phyloP scores from a whole-genome alignment of 306 rosid species.

The Lathyrus sativus region DNA sequence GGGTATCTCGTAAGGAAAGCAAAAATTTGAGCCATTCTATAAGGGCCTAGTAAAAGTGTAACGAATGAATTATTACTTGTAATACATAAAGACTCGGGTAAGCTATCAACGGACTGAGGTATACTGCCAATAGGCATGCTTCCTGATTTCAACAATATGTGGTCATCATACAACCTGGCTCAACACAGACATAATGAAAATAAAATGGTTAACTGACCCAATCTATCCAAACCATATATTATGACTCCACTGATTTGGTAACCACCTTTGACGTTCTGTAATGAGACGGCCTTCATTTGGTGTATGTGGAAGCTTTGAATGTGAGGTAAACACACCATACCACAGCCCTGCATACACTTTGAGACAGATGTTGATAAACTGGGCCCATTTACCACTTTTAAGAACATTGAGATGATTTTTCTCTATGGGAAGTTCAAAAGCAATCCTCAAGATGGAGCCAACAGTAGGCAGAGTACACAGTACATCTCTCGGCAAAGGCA shows the following conservation, averaged over 20 bases:
- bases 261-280: slow-evolving; percentile 57
- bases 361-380: slow-evolving; percentile 49
- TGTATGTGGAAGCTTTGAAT: slow-evolving; percentile 54
- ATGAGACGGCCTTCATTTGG: slow-evolving; percentile 45
- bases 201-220: not conserved
- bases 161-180: slow-evolving; percentile 49
- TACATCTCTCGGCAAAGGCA: no score
- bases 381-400: slow-evolving; percentile 58
- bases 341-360: slow-evolving; percentile 60
- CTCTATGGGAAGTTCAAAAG: slow-evolving; percentile 40
- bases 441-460: slow-evolving; percentile 42
- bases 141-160: slow-evolving; percentile 35
- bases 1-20: slow-evolving; percentile 20
- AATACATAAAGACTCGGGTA: slow-evolving; percentile 41
- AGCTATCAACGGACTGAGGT: no score
- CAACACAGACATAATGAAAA: not conserved
- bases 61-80: slow-evolving; percentile 53
- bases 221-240: slow-evolving; percentile 11
- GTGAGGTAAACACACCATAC: slow-evolving; percentile 50
- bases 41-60: slow-evolving; percentile 7
- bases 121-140: slow-evolving; percentile 38
- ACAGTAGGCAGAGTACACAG: no score
- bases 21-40: not conserved
- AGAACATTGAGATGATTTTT: slow-evolving; percentile 36
- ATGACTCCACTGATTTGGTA: slow-evolving; percentile 30